A percentile compares a stretch with the other conserved stretches of the same genome.
Conservation (phyloP, 176 grass and related monocot genomes). For the Oryza glaberrima region DNA sequence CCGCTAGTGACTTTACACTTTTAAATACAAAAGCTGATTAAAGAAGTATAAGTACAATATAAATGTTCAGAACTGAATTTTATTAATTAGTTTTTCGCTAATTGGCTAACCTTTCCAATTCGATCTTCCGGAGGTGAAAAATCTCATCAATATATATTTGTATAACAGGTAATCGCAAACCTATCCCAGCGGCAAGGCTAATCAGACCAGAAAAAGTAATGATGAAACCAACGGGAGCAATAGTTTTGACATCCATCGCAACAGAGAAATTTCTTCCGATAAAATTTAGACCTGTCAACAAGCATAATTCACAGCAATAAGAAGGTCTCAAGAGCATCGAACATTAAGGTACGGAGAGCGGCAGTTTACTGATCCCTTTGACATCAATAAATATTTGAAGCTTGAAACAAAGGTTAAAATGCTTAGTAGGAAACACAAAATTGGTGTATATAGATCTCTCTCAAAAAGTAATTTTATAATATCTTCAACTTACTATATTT, state of each 20-base stretch:
- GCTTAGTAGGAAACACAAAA: no score
- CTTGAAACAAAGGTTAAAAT: no score
- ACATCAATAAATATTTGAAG: no score
- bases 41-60: no score
- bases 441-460: no score
- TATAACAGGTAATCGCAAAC: constrained; percentile 45
- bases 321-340: neutral
- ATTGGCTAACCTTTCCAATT: constrained; percentile 60
- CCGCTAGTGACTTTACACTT: no score
- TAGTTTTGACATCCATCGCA: constrained; percentile 41
- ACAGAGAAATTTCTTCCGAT: constrained; percentile 55
- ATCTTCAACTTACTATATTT: no score
- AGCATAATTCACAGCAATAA: neutral
- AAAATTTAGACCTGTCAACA: constrained; percentile 56
- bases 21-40: no score
- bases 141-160: constrained; percentile 38
- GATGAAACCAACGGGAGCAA: constrained; percentile 67
- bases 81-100: no score
- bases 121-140: constrained; percentile 42
- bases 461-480: no score
- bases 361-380: neutral
- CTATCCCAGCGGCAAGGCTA: constrained; percentile 54
- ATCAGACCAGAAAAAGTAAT: constrained; percentile 70
- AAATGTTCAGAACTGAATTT: no score
- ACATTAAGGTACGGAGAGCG: neutral